These are phyloP conservation scores for Steccherinum ochraceum DNA, from an alignment of 768 basidiomycete species.

Conservation along the genomic window DNA sequence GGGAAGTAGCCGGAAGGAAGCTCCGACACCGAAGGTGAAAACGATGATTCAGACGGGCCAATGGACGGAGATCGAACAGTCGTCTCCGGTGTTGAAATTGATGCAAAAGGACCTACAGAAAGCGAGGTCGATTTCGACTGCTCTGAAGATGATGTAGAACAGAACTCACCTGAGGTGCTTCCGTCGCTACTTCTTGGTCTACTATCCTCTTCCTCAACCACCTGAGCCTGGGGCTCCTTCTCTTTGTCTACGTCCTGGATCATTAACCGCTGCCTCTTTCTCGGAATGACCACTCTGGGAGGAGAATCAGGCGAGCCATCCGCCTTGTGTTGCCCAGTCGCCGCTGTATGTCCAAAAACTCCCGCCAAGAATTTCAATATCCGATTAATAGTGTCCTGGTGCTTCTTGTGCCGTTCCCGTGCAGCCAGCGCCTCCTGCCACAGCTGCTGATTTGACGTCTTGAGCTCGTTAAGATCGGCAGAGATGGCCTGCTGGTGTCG, in stretches of 20 bases:
- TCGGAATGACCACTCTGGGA: conserved; percentile 36
- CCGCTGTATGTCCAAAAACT: conserved; percentile 61
- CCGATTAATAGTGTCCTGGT: conserved; percentile 93
- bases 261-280: conserved; percentile 53
- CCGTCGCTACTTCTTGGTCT: conserved; percentile 12
- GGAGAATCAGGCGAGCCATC: conserved; percentile 26
- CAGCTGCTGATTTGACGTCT: conserved; percentile 79
- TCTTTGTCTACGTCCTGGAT: conserved; percentile 49
- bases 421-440: conserved; percentile 88
- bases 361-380: conserved; percentile 94
- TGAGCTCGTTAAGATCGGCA: conserved; percentile 80
- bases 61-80: conserved; percentile 31
- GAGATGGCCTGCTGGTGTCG: conserved; percentile 92
- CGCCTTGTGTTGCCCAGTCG: conserved; percentile 31
- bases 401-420: conserved; percentile 78
- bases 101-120: conserved; percentile 33
- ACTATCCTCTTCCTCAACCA: conserved; percentile 32
- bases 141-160: background rate
- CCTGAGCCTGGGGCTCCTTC: conserved; percentile 20
- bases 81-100: conserved; percentile 41
- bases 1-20: conserved; percentile 1
- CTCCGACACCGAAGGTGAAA: conserved; percentile 10
- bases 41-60: conserved; percentile 27
- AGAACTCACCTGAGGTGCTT: background rate
- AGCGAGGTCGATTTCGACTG: background rate